These are phyloP conservation scores for Rhodotorula sp. DNA, from an alignment of 1,284 basidiomycete species.

Conservation along the genomic window DNA sequence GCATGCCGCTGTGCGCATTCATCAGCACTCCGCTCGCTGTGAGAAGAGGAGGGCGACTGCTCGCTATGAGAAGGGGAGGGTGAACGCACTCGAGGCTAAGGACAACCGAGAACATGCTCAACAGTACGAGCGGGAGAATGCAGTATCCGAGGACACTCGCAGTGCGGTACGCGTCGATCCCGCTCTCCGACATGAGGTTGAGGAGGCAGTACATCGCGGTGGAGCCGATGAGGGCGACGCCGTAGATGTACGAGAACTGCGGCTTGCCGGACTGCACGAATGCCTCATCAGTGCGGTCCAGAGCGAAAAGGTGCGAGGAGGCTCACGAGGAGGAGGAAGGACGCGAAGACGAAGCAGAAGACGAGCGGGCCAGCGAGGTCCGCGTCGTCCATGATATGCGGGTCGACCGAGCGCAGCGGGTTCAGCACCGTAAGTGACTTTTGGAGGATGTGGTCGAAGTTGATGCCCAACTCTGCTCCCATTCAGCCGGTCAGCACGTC, in stretches of 20 bases:
- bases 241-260: conserved; percentile 99
- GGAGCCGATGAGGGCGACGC: conserved; percentile 90
- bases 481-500: neutral
- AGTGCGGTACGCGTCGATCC: conserved; percentile 94
- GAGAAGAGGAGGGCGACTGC: neutral
- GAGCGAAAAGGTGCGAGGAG: neutral
- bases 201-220: conserved; percentile 93
- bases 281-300: neutral
- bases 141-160: conserved; percentile 97
- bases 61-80: neutral
- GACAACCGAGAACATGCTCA: conserved; percentile 84
- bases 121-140: conserved; percentile 93
- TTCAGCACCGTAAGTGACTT: conserved; percentile 96
- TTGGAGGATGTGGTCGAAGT: conserved; percentile 90
- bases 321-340: conserved; percentile 84
- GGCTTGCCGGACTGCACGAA: conserved; percentile 89
- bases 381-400: conserved; percentile 98
- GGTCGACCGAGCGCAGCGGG: conserved; percentile 81
- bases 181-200: conserved; percentile 94
- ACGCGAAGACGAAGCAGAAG: conserved; percentile 91
- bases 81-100: conserved; percentile 77
- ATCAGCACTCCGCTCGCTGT: neutral
- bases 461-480: conserved; percentile 86
- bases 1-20: conserved; percentile 60
- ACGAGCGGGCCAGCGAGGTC: conserved; percentile 95